Evolutionary conservation across 2,329 filamentous ascomycete species (phyloP).

Genomic region (Cytospora leucostoma): DNA sequence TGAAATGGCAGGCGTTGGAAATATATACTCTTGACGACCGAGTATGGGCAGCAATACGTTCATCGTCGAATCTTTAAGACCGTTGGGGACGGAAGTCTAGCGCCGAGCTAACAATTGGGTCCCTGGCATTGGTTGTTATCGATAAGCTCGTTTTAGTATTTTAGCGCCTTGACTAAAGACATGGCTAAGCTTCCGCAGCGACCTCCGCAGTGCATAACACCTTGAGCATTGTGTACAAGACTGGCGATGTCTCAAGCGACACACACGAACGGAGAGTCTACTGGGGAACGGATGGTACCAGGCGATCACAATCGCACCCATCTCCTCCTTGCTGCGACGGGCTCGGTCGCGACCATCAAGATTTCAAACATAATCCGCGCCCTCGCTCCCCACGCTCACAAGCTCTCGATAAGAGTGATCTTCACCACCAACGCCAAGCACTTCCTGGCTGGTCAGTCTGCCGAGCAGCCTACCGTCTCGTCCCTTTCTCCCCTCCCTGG

Average conservation of each 20-base stretch:
- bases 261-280: too few species aligned
- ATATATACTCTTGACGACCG: not conserved
- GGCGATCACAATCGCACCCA: too few species aligned
- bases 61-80: too few species aligned
- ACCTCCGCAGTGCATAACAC: too few species aligned
- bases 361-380: conserved; percentile 65
- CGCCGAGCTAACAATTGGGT: too few species aligned
- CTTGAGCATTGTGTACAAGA: too few species aligned
- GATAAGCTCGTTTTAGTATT: too few species aligned
- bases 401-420: conserved; percentile 80
- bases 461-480: conserved; percentile 72
- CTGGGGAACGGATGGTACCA: too few species aligned
- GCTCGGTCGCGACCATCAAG: conserved; percentile 86
- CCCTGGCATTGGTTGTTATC: too few species aligned
- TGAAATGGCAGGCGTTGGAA: accelerated
- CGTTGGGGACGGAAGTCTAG: not conserved
- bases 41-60: not conserved
- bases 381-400: conserved; percentile 48
- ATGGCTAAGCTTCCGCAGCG: too few species aligned
- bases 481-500: conserved; percentile 62
- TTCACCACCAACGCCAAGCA: conserved; percentile 72
- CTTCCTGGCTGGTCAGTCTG: conserved; percentile 75
- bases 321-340: conserved; percentile 23
- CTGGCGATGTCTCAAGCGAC: too few species aligned
- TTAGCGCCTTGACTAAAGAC: too few species aligned